Conservation (phyloP, 495 filamentous ascomycete species). For the Darksidea phi region DNA sequence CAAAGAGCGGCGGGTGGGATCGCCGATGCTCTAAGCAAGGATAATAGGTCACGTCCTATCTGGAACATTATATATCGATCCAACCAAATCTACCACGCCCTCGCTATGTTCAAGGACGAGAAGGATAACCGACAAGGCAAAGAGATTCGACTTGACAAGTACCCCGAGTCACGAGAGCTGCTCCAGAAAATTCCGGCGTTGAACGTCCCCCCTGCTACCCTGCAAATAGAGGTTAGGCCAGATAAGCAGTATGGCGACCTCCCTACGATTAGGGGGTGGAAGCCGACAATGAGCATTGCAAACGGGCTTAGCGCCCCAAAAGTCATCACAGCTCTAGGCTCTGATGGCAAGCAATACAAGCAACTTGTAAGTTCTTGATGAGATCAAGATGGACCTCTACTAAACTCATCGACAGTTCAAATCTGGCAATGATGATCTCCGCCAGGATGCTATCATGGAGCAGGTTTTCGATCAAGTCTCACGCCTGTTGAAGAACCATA, state of each 20-base stretch:
- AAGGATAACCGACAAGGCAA: constrained; percentile 66
- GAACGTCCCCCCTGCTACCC: constrained; percentile 82
- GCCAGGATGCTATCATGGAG: constrained; percentile 99
- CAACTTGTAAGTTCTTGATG: constrained; percentile 62
- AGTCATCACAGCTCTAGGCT: constrained; percentile 74
- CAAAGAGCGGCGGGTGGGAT: constrained; percentile 68
- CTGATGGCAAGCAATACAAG: constrained; percentile 75
- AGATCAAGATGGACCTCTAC: background rate
- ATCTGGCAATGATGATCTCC: constrained; percentile 88
- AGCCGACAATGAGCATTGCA: constrained; percentile 75
- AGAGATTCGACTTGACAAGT: constrained; percentile 61
- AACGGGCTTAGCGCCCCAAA: constrained; percentile 89
- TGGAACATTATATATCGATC: constrained; percentile 70
- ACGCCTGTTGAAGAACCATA: constrained; percentile 78
- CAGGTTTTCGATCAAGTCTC: constrained; percentile 97
- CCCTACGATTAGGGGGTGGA: constrained; percentile 67
- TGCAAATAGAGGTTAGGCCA: constrained; percentile 73
- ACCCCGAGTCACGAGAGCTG: constrained; percentile 55
- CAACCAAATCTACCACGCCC: constrained; percentile 68
- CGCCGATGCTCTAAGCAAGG: constrained; percentile 56
- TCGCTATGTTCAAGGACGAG: constrained; percentile 64
- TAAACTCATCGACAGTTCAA: constrained; percentile 62
- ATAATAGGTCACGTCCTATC: constrained; percentile 48
- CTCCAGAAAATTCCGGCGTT: constrained; percentile 57
- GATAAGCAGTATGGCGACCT: constrained; percentile 73